Evolutionary conservation across 176 grass and related monocot species (phyloP).

Genomic region (Carex myosuroides): DNA sequence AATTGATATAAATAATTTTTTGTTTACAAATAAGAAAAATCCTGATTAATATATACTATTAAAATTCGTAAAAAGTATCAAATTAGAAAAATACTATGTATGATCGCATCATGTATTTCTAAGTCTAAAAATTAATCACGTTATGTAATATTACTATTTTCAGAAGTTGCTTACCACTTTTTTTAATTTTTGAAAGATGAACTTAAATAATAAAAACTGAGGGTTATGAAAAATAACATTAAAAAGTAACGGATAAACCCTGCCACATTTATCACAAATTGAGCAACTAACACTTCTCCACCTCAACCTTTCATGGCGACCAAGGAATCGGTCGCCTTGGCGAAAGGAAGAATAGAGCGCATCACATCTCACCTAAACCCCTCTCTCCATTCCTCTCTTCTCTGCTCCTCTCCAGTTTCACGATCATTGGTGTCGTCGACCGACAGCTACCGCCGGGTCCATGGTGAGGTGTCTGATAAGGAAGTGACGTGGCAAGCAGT

Average conservation of each 20-base stretch:
- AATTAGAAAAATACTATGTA: no score
- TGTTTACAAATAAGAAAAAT: background rate
- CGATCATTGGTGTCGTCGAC: constrained; percentile 22
- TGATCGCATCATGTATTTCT: no score
- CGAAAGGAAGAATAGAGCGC: constrained; percentile 55
- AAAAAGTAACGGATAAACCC: background rate
- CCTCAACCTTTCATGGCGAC: constrained; percentile 15
- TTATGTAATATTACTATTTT: no score
- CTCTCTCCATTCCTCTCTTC: constrained; percentile 18
- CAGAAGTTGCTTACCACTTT: no score
- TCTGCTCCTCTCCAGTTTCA: constrained; percentile 4
- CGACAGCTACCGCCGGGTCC: constrained; percentile 61
- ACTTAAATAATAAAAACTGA: background rate
- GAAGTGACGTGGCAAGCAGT: constrained; percentile 47
- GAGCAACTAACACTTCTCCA: background rate
- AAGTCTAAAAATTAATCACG: no score
- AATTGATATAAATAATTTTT: background rate
- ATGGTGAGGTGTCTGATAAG: constrained; percentile 54
- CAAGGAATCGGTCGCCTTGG: constrained; percentile 22
- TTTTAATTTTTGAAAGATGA: no score
- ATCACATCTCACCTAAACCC: constrained; percentile 47
- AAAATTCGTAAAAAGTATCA: background rate
- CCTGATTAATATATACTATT: background rate
- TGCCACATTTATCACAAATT: background rate
- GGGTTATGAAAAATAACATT: background rate